Evolutionary conservation across 2,329 filamentous ascomycete genomes (phyloP).

Genomic region (Rhytidhysteron rufulum): DNA sequence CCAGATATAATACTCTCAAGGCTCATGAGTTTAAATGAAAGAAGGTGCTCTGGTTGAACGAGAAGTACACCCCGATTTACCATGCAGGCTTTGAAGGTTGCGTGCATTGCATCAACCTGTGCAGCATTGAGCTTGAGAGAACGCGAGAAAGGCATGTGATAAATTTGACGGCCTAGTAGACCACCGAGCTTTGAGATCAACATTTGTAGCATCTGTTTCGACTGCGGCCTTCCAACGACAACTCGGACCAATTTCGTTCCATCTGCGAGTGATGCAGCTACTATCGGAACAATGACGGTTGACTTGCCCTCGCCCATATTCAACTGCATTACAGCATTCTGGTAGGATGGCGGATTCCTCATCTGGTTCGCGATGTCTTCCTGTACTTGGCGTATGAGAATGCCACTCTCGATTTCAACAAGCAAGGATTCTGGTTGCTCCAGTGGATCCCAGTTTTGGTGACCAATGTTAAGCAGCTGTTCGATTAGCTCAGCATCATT

Average conservation of each 20-base stretch:
- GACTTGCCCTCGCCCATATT: constrained; percentile 35
- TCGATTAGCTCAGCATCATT: constrained; percentile 19
- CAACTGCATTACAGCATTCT: constrained; percentile 29
- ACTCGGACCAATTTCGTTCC: constrained; percentile 51
- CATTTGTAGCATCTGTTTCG: constrained; percentile 58
- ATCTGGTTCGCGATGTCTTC: constrained; percentile 56
- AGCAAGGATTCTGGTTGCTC: constrained; percentile 59
- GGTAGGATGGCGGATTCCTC: constrained; percentile 29
- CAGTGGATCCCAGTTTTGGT: constrained; percentile 52
- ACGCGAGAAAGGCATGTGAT: constrained; percentile 58
- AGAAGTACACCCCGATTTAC: constrained; percentile 54
- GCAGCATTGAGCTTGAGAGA: constrained; percentile 32
- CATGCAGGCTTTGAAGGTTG: constrained; percentile 47
- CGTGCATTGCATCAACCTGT: constrained; percentile 34
- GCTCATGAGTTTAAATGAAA: constrained; percentile 62
- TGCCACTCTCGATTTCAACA: constrained; percentile 60
- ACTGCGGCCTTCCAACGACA: constrained; percentile 59
- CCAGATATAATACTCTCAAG: constrained; percentile 45
- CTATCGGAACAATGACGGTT: constrained; percentile 26
- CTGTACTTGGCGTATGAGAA: constrained; percentile 60
- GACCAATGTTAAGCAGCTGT: constrained; percentile 49
- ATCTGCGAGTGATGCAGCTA: constrained; percentile 46
- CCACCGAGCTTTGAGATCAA: constrained; percentile 55
- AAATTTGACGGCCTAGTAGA: constrained; percentile 52
- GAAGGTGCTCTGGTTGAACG: constrained; percentile 60